These are phyloP conservation scores for Blastocystis sp. DNA, from an alignment of 352 stramenopile genomes.

Conservation along the genomic window DNA sequence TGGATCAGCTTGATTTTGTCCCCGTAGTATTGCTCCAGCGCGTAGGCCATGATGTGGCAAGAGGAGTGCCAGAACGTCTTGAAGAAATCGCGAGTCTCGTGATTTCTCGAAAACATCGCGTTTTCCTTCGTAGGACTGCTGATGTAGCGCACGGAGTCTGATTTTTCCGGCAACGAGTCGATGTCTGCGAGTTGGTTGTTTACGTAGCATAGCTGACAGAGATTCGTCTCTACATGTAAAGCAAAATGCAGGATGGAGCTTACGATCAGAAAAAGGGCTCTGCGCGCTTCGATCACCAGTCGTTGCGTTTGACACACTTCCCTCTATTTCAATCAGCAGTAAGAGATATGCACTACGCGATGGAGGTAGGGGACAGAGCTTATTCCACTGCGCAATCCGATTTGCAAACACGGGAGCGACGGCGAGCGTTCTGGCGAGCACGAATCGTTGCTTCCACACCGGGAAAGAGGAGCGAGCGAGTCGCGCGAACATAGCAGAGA, in stretches of 20 bases:
- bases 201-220: constrained; percentile 35
- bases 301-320: too few species aligned
- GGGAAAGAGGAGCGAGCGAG: background rate
- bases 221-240: too few species aligned
- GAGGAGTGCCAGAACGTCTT: constrained; percentile 56
- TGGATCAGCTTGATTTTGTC: constrained; percentile 50
- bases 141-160: background rate
- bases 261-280: too few species aligned
- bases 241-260: too few species aligned
- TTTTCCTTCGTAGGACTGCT: constrained; percentile 18
- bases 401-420: constrained; percentile 36
- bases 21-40: constrained; percentile 53
- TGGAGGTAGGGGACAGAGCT: background rate
- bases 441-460: background rate
- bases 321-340: too few species aligned
- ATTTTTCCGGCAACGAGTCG: background rate
- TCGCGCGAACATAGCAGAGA: constrained; percentile 41
- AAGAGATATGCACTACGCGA: background rate
- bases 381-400: constrained; percentile 23
- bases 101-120: constrained; percentile 48
- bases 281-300: too few species aligned
- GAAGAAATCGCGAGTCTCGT: constrained; percentile 39
- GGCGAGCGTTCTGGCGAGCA: background rate
- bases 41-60: constrained; percentile 42
- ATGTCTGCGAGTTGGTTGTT: constrained; percentile 15